These are phyloP conservation scores for Carex parvula DNA, from an alignment of 176 grass and related monocot species.

Conservation along the genomic window DNA sequence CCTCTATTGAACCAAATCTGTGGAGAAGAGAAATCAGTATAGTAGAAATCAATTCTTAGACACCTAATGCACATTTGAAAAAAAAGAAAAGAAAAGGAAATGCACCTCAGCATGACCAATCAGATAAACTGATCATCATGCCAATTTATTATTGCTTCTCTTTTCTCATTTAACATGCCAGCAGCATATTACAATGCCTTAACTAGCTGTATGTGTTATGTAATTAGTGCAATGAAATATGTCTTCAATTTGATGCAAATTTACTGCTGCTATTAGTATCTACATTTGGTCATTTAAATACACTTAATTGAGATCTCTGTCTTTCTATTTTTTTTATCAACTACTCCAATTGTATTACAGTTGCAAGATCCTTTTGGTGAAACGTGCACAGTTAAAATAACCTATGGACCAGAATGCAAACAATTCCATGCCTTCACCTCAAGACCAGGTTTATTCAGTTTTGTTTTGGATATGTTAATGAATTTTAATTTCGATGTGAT, in stretches of 20 bases:
- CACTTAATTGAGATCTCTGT: not conserved
- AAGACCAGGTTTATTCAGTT: conserved; percentile 58
- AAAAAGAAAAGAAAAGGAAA: not conserved
- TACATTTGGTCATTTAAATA: not conserved
- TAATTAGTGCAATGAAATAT: not conserved
- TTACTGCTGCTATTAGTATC: not conserved
- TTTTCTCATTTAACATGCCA: not conserved
- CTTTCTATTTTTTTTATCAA: not conserved
- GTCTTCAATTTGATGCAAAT: not conserved
- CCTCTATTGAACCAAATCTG: not conserved
- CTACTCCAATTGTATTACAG: conserved; percentile 3
- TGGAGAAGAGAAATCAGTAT: not conserved
- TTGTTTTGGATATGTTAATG: not conserved
- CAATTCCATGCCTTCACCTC: conserved; percentile 64
- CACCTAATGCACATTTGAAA: not conserved
- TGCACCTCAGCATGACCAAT: not conserved
- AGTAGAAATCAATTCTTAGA: not conserved
- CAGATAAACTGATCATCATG: not conserved
- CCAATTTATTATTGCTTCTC: not conserved
- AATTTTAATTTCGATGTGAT: not conserved
- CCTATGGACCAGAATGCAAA: conserved; percentile 53
- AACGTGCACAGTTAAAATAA: conserved; percentile 20
- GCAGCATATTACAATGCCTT: not conserved
- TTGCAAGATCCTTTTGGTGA: conserved; percentile 10
- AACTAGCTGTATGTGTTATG: not conserved